Percentiles rank a stretch among this genome's conserved stretches.
Evolutionary conservation across 352 stramenopile species (phyloP).

Genomic region (Nothophytophthora sp.): DNA sequence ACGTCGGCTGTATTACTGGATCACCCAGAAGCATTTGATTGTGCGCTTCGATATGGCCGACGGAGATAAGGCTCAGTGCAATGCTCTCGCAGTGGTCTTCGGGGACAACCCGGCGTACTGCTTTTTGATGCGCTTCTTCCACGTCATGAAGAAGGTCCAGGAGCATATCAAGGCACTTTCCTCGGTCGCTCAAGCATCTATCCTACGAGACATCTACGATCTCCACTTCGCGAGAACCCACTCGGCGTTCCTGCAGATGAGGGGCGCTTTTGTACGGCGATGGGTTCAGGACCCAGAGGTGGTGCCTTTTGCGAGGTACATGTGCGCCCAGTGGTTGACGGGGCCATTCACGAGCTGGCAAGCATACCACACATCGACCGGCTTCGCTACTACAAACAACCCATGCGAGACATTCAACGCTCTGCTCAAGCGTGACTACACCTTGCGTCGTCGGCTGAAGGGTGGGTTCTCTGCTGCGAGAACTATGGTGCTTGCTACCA

Average conservation of each 20-base stretch:
- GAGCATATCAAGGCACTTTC: conserved; percentile 1
- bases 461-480: conserved; percentile 1
- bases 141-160: conserved; percentile 23
- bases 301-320: background rate
- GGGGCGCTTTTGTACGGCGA: background rate
- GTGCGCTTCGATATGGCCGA: conserved; percentile 4
- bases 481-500: conserved; percentile 1
- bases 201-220: conserved; percentile 19
- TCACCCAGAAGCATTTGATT: background rate
- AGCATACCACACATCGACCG: conserved; percentile 8
- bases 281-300: background rate
- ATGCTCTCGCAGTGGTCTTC: background rate
- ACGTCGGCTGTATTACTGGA: background rate
- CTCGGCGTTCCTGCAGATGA: background rate
- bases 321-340: background rate
- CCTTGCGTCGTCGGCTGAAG: conserved; percentile 3
- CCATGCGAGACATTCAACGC: conserved; percentile 28
- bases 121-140: conserved; percentile 27
- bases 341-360: conserved; percentile 15
- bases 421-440: conserved; percentile 25
- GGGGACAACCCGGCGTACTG: background rate
- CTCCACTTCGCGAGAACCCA: conserved; percentile 6
- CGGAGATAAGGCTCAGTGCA: background rate
- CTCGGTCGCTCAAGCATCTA: no score
- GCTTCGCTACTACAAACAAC: conserved; percentile 25